A percentile compares a stretch with the other conserved stretches of the same genome.
Evolutionary conservation across 257 asterid species (phyloP).

Genomic region (Solanum neorickii): DNA sequence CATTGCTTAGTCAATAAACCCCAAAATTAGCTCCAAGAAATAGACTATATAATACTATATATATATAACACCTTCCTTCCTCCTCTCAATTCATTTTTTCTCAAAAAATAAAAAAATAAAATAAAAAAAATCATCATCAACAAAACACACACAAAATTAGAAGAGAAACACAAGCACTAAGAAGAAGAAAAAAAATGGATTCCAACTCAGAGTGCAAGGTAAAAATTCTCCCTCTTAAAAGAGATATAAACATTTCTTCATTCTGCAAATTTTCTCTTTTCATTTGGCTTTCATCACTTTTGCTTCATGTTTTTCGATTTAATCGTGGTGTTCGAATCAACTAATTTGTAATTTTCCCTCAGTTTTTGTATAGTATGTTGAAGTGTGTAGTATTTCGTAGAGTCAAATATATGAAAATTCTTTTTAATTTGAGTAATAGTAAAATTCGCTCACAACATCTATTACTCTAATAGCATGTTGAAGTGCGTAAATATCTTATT

Average conservation of each 20-base stretch:
- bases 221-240: neutral
- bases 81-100: neutral
- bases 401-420: no score
- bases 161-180: neutral
- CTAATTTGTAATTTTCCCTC: neutral
- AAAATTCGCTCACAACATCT: no score
- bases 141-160: neutral
- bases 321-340: neutral
- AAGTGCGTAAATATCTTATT: no score
- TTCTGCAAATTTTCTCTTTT: neutral
- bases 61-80: neutral
- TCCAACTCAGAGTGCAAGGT: neutral
- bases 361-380: no score
- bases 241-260: neutral
- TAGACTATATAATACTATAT: neutral
- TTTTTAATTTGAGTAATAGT: no score
- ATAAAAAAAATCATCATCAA: neutral
- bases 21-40: neutral
- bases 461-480: accelerated
- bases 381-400: no score
- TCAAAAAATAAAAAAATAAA: neutral
- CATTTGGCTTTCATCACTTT: neutral
- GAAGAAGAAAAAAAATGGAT: neutral
- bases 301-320: neutral
- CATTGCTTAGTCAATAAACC: neutral